Percentiles rank a stretch among this genome's conserved stretches.
These are phyloP conservation scores for Cutaneotrichosporon sp. DNA, from an alignment of 1,284 basidiomycete species.

Conservation along the genomic window DNA sequence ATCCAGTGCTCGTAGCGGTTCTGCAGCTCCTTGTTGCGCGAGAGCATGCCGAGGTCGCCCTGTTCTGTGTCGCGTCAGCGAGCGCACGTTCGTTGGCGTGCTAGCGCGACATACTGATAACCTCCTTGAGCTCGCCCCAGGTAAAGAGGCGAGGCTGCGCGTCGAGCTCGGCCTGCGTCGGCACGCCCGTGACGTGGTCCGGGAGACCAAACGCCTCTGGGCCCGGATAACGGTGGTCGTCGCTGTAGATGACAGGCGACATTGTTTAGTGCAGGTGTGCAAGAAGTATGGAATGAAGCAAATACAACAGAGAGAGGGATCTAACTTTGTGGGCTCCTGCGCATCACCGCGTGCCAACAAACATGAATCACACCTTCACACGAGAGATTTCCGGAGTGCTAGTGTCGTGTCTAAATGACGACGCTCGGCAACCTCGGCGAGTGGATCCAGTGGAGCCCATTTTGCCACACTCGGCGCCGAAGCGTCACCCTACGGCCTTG, in stretches of 20 bases:
- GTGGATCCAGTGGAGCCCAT: too few species aligned
- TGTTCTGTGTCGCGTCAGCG: slow-evolving; percentile 13
- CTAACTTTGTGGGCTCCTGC: too few species aligned
- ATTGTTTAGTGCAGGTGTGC: neutral
- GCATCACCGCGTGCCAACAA: too few species aligned
- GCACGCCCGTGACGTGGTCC: slow-evolving; percentile 28
- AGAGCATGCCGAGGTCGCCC: slow-evolving; percentile 29
- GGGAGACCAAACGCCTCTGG: slow-evolving; percentile 32
- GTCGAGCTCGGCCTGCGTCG: slow-evolving; percentile 42
- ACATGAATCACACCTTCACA: too few species aligned
- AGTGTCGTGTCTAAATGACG: too few species aligned
- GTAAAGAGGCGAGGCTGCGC: slow-evolving; percentile 42
- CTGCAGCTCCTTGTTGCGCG: slow-evolving; percentile 42
- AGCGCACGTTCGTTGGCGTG: too few species aligned
- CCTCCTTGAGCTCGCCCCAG: slow-evolving; percentile 45
- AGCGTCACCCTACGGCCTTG: too few species aligned
- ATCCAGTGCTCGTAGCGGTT: slow-evolving; percentile 41
- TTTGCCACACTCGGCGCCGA: too few species aligned
- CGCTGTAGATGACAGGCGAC: neutral
- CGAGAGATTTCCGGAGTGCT: too few species aligned
- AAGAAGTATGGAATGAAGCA: neutral
- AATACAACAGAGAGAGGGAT: too few species aligned
- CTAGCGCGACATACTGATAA: slow-evolving; percentile 29
- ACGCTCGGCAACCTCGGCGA: too few species aligned
- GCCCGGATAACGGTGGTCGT: slow-evolving; percentile 38